Conservation (phyloP, 352 stramenopile species). For the Pelagophyceae sp. region DNA sequence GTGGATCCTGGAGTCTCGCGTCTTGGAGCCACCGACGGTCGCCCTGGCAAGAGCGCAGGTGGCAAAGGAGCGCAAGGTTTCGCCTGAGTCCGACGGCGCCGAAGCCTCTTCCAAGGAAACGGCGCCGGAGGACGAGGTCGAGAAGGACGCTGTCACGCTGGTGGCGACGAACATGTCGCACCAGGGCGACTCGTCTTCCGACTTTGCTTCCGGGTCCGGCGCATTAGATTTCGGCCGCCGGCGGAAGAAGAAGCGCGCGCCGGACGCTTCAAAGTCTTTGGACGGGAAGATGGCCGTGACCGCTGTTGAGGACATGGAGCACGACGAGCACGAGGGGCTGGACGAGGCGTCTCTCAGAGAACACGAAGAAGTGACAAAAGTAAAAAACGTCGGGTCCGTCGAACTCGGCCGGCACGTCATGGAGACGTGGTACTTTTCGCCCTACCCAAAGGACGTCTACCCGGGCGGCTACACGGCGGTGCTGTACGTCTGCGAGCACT, state of each 20-base stretch:
- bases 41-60: background rate
- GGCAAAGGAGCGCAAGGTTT: background rate
- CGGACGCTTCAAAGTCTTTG: background rate
- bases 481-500: constrained; percentile 59
- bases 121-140: constrained; percentile 20
- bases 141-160: background rate
- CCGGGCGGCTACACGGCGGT: constrained; percentile 41
- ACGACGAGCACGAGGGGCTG: constrained; percentile 96
- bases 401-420: constrained; percentile 70
- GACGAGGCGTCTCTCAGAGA: constrained; percentile 90
- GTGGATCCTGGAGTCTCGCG: constrained; percentile 45
- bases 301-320: constrained; percentile 28
- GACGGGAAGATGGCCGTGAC: constrained; percentile 1
- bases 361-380: constrained; percentile 93
- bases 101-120: no score
- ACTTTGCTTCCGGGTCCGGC: background rate
- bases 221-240: background rate
- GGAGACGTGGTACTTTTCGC: constrained; percentile 81
- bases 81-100: background rate
- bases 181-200: constrained; percentile 18
- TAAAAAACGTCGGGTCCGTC: constrained; percentile 87
- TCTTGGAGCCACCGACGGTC: background rate
- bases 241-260: background rate
- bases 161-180: background rate
- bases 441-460: constrained; percentile 89